phyloP scores from a whole-genome alignment of 129 eudicot genomes.

The Heracleum sosnowskyi region DNA sequence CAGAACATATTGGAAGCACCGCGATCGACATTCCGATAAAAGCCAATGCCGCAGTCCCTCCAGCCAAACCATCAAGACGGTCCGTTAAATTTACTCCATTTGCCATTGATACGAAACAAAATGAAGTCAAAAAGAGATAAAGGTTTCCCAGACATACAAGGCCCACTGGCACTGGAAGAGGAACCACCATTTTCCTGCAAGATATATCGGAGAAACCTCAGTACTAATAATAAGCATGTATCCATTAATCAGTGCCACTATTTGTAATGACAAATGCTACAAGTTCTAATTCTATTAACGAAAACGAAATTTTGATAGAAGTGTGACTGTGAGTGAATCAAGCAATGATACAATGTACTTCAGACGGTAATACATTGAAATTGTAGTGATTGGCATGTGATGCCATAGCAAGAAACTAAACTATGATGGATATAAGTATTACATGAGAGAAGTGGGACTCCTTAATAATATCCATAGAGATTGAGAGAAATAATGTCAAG shows the following conservation, averaged over 20 bases:
- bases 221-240: background rate
- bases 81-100: slow-evolving; percentile 61
- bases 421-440: background rate
- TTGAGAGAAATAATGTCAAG: too few relatives aligned
- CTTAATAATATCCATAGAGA: background rate
- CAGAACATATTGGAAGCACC: slow-evolving; percentile 93
- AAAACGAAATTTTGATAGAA: background rate
- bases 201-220: background rate
- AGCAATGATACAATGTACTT: background rate
- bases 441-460: background rate
- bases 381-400: background rate
- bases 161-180: slow-evolving; percentile 81
- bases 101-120: slow-evolving; percentile 72
- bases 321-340: background rate
- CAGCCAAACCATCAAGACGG: slow-evolving; percentile 89
- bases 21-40: slow-evolving; percentile 91
- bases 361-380: background rate
- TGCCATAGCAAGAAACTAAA: background rate
- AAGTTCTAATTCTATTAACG: background rate
- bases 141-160: slow-evolving; percentile 59
- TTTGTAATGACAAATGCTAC: background rate
- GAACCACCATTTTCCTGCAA: slow-evolving; percentile 91
- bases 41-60: slow-evolving; percentile 91
- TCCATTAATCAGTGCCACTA: background rate
- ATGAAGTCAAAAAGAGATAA: slow-evolving; percentile 59